These are phyloP conservation scores for Inonotus hispidus DNA, from an alignment of 1,284 basidiomycete genomes.

Conservation along the genomic window DNA sequence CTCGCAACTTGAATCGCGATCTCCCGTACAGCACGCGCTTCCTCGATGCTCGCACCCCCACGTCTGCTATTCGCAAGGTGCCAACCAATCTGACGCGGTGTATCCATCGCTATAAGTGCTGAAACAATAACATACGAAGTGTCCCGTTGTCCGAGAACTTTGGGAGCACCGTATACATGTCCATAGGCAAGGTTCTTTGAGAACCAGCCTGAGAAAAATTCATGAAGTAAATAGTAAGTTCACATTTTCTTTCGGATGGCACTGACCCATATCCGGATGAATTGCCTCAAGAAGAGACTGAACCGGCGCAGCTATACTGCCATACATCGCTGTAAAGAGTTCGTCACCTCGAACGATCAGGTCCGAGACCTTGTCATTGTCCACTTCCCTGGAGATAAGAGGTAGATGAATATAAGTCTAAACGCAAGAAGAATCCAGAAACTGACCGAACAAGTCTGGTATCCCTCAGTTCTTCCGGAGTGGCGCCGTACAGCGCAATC, in stretches of 20 bases:
- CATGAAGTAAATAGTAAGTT: neutral
- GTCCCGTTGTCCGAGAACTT: slow-evolving; percentile 25
- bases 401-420: neutral
- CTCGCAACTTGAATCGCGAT: slow-evolving; percentile 16
- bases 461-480: slow-evolving; percentile 37
- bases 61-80: slow-evolving; percentile 23
- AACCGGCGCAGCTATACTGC: slow-evolving; percentile 17
- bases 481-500: slow-evolving; percentile 35
- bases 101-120: slow-evolving; percentile 31
- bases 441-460: slow-evolving; percentile 33
- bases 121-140: slow-evolving; percentile 33
- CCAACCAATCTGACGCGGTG: slow-evolving; percentile 31
- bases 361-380: slow-evolving; percentile 13
- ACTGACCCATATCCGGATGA: slow-evolving; percentile 21
- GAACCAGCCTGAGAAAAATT: slow-evolving; percentile 12
- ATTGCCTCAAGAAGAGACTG: slow-evolving; percentile 21
- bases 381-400: slow-evolving; percentile 11
- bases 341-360: slow-evolving; percentile 7
- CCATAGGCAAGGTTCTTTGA: slow-evolving; percentile 28
- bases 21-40: slow-evolving; percentile 8
- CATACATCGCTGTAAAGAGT: slow-evolving; percentile 19
- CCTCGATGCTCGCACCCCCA: slow-evolving; percentile 15
- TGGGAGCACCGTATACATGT: slow-evolving; percentile 25
- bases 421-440: neutral
- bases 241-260: neutral